Evolutionary conservation across 1,284 basidiomycete species (phyloP).

Genomic region (Takashimella tepidaria): DNA sequence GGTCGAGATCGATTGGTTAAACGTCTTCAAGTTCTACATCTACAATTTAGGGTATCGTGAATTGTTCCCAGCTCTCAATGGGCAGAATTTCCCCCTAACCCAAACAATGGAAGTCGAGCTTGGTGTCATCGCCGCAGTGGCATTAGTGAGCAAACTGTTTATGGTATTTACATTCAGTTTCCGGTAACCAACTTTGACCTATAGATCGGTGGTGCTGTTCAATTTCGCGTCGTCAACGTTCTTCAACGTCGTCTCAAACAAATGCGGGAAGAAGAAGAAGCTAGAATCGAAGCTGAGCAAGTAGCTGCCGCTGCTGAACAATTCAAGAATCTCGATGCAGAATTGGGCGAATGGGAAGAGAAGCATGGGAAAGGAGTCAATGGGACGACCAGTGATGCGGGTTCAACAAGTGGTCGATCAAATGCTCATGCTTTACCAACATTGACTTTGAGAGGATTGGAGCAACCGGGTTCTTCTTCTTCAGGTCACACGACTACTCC

Average conservation of each 20-base stretch:
- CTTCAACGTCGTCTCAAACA: constrained; percentile 72
- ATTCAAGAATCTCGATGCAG: constrained; percentile 62
- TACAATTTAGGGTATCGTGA: constrained; percentile 75
- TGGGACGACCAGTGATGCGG: not conserved
- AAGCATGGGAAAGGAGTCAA: constrained; percentile 57
- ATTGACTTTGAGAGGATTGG: constrained; percentile 1
- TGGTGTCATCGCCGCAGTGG: constrained; percentile 72
- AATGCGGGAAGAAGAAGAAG: constrained; percentile 65
- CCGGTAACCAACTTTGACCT: not conserved
- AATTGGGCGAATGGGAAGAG: constrained; percentile 80
- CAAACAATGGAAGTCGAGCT: constrained; percentile 92
- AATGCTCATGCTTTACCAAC: not conserved
- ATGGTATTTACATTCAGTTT: not conserved
- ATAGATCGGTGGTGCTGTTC: constrained; percentile 76
- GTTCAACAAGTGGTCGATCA: not conserved
- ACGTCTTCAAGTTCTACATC: constrained; percentile 68
- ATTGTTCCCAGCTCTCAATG: constrained; percentile 71
- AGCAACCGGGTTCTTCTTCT: not conserved
- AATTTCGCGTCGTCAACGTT: constrained; percentile 74
- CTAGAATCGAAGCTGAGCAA: constrained; percentile 65
- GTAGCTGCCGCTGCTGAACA: constrained; percentile 68
- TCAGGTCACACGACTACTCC: constrained; percentile 1
- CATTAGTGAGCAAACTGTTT: constrained; percentile 35
- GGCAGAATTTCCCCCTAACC: constrained; percentile 73
- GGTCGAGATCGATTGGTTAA: constrained; percentile 3